phyloP scores from a whole-genome alignment of 2,329 filamentous ascomycete genomes.

The Pyricularia pennisetigena region DNA sequence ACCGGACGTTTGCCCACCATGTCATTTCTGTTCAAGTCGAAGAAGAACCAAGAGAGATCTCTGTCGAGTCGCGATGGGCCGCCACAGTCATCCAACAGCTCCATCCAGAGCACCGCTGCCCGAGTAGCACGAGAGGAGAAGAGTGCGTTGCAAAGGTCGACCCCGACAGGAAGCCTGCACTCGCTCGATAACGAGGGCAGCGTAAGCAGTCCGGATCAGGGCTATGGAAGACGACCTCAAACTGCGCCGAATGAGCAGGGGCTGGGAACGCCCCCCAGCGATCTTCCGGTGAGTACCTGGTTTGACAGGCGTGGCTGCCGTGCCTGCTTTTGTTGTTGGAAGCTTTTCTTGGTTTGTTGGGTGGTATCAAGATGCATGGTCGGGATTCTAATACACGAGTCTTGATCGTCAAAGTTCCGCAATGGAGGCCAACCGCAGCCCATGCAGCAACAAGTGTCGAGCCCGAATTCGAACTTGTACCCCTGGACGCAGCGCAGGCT shows the following conservation, averaged over 20 bases:
- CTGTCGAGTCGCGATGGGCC: conserved; percentile 44
- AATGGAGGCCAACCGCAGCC: conserved; percentile 32
- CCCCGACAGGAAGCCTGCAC: conserved; percentile 68
- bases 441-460: conserved; percentile 18
- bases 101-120: conserved; percentile 36
- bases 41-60: conserved; percentile 60
- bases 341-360: not conserved
- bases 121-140: conserved; percentile 48
- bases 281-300: conserved; percentile 30
- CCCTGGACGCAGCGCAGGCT: conserved; percentile 90
- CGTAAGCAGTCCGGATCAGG: conserved; percentile 56
- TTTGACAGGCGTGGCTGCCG: not conserved
- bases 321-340: not conserved
- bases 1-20: conserved; percentile 34
- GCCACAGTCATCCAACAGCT: conserved; percentile 32
- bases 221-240: conserved; percentile 44
- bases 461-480: conserved; percentile 73
- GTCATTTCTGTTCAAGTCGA: conserved; percentile 77
- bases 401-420: conserved; percentile 32
- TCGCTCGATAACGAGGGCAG: conserved; percentile 53
- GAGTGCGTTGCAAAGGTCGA: conserved; percentile 45
- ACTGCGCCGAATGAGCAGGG: conserved; percentile 40
- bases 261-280: conserved; percentile 14
- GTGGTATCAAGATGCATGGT: conserved; percentile 2
- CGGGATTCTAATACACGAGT: not conserved